phyloP scores from a whole-genome alignment of 192 early-diverging fungal genomes.

The Haplosporangium gracile region DNA sequence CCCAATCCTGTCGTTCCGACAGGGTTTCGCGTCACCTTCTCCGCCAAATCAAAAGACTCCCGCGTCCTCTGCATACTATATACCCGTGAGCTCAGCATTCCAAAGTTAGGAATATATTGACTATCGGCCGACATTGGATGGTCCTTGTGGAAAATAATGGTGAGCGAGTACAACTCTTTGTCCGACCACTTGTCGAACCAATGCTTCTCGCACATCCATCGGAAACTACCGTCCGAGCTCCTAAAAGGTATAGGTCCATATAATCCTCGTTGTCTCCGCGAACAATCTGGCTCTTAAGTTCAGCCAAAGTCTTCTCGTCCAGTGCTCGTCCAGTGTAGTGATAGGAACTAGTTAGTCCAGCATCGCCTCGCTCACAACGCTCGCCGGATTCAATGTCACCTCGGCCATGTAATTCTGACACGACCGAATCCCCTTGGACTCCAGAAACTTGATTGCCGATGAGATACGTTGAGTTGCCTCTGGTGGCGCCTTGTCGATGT shows the following conservation, averaged over 20 bases:
- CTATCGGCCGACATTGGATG: not conserved
- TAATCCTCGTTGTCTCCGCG: not conserved
- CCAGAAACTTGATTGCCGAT: conserved; percentile 17
- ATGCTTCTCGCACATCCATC: conserved; percentile 20
- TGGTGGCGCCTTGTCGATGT: not conserved
- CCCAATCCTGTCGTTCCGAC: not conserved
- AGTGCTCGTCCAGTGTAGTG: not conserved
- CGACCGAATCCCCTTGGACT: not conserved
- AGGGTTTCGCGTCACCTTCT: not conserved
- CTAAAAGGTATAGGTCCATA: not conserved
- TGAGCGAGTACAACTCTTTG: not conserved
- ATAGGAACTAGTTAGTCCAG: not conserved
- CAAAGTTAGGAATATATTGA: not conserved
- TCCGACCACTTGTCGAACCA: not conserved
- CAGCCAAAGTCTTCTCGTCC: not conserved
- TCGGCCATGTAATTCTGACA: not conserved
- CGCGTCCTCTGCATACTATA: not conserved
- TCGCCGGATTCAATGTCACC: not conserved
- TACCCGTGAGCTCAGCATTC: not conserved
- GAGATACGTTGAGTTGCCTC: not conserved
- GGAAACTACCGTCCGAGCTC: not conserved
- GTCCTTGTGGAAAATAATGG: not conserved
- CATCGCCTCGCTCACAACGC: not conserved
- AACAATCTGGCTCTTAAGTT: not conserved
- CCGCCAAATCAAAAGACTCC: not conserved